A percentile compares a stretch with the other conserved stretches of the same genome.
Conservation (phyloP, 1,284 basidiomycete genomes). For the Fomitopsis betulina region DNA sequence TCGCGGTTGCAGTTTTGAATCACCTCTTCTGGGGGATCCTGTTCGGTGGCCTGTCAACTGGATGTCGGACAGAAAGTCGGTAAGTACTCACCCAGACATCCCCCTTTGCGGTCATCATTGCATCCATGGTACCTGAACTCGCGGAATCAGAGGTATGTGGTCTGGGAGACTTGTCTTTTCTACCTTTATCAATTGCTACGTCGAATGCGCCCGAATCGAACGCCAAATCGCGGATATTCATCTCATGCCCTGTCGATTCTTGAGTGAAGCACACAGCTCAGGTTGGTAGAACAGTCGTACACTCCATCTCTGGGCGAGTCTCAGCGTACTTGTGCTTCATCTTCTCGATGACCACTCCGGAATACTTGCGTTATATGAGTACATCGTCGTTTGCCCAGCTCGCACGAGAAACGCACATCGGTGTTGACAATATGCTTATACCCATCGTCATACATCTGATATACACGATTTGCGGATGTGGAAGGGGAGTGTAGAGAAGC, state of each 20-base stretch:
- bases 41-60: slow-evolving; percentile 1
- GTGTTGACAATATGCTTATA: slow-evolving; percentile 82
- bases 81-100: slow-evolving; percentile 75
- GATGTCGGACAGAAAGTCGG: neutral
- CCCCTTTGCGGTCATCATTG: slow-evolving; percentile 86
- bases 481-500: slow-evolving; percentile 2
- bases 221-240: slow-evolving; percentile 77
- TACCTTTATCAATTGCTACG: slow-evolving; percentile 87
- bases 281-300: slow-evolving; percentile 38
- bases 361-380: slow-evolving; percentile 53
- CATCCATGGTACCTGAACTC: slow-evolving; percentile 79
- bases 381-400: too few species aligned
- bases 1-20: slow-evolving; percentile 76
- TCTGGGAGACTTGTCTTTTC: neutral
- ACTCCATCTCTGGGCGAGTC: slow-evolving; percentile 70
- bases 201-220: slow-evolving; percentile 74
- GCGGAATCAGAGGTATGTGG: neutral
- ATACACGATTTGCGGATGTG: neutral
- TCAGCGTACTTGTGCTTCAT: slow-evolving; percentile 63
- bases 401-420: slow-evolving; percentile 49
- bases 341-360: slow-evolving; percentile 73
- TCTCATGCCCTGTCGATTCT: slow-evolving; percentile 69
- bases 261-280: neutral
- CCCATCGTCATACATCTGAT: slow-evolving; percentile 87
- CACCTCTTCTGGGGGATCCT: slow-evolving; percentile 81